These are phyloP conservation scores for Capsella bursapastoris DNA, from an alignment of 345 rosid species.

Conservation along the genomic window DNA sequence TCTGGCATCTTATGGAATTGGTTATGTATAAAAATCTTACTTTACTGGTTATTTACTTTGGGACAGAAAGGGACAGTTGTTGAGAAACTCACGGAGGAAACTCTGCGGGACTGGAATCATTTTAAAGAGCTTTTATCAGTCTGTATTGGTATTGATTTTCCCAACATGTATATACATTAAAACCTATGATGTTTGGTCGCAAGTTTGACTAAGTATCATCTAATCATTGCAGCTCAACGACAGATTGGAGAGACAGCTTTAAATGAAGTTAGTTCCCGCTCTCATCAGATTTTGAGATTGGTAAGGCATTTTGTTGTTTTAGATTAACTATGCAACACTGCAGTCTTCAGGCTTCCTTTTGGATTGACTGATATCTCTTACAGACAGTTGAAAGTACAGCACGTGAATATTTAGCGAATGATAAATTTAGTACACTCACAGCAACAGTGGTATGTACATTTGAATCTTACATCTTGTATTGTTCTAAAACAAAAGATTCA, in stretches of 20 bases:
- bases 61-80: conserved; percentile 86
- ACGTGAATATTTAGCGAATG: conserved; percentile 63
- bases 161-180: conserved; percentile 2
- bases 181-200: conserved; percentile 20
- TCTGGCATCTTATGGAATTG: conserved; percentile 40
- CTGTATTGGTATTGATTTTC: conserved; percentile 66
- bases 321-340: background rate
- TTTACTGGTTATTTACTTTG: conserved; percentile 37
- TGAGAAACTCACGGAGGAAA: conserved; percentile 87
- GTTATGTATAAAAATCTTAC: conserved; percentile 11
- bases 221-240: conserved; percentile 77
- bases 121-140: conserved; percentile 71
- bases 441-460: conserved; percentile 73
- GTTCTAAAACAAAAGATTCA: conserved; percentile 16
- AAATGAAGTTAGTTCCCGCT: conserved; percentile 92
- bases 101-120: conserved; percentile 71
- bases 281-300: conserved; percentile 95
- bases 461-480: background rate
- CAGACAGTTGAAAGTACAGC: conserved; percentile 89
- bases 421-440: conserved; percentile 71
- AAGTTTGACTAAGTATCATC: conserved; percentile 18
- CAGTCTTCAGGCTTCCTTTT: conserved; percentile 21
- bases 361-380: conserved; percentile 34
- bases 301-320: conserved; percentile 50
- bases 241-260: conserved; percentile 94